Percentiles rank a stretch among this genome's conserved stretches.
These are phyloP conservation scores for Botryotinia narcissicola DNA, from an alignment of 2,329 filamentous ascomycete genomes.

Conservation along the genomic window DNA sequence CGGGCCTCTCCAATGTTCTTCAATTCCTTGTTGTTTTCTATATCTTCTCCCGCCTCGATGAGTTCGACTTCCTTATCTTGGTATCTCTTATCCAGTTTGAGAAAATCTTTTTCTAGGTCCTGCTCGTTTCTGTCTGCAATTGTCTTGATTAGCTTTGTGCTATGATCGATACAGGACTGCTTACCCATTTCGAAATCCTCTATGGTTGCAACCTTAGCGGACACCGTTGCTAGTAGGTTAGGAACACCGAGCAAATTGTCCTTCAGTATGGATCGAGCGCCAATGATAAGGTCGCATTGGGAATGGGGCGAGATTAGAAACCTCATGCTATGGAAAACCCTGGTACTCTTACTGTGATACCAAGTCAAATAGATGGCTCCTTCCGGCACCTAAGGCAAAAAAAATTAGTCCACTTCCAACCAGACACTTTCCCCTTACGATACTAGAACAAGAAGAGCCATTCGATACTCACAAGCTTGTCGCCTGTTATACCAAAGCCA, in stretches of 20 bases:
- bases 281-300: conserved; percentile 26
- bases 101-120: accelerated
- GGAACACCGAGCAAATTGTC: conserved; percentile 22
- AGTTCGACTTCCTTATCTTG: background rate
- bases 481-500: conserved; percentile 23
- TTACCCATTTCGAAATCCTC: accelerated
- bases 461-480: conserved; percentile 16
- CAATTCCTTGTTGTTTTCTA: background rate
- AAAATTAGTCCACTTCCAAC: background rate
- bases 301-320: conserved; percentile 26
- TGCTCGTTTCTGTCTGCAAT: background rate
- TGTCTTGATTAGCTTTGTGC: background rate
- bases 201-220: background rate
- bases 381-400: conserved; percentile 14
- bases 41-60: background rate
- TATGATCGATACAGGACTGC: background rate
- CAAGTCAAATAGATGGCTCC: conserved; percentile 27
- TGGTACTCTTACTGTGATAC: conserved; percentile 25
- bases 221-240: conserved; percentile 20
- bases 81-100: background rate
- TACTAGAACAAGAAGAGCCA: background rate
- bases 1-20: background rate
- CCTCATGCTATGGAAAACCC: conserved; percentile 30
- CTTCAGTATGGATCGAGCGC: conserved; percentile 24
- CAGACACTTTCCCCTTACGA: background rate